A percentile compares a stretch with the other conserved stretches of the same genome.
These are phyloP conservation scores for Hypocreales sp. DNA, from an alignment of 2,329 filamentous ascomycete species.

Conservation along the genomic window DNA sequence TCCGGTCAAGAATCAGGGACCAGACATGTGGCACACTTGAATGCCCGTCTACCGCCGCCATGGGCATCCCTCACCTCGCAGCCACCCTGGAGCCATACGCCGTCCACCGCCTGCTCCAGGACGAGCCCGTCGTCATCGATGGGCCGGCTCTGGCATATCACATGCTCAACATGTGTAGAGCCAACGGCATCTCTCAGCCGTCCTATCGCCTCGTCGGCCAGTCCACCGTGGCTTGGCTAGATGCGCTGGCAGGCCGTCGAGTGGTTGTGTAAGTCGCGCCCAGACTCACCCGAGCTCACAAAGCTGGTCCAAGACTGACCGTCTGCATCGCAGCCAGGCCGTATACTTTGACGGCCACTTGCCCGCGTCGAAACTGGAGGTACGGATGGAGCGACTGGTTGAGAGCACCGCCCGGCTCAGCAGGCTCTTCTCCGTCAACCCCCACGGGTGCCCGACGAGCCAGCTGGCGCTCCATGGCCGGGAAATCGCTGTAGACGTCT, in stretches of 20 bases:
- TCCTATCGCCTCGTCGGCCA: slow-evolving; percentile 48
- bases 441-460: slow-evolving; percentile 10
- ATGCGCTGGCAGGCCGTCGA: slow-evolving; percentile 35
- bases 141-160: slow-evolving; percentile 68
- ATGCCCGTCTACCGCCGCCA: slow-evolving; percentile 6
- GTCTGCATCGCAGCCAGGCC: slow-evolving; percentile 23
- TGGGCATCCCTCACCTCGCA: slow-evolving; percentile 47
- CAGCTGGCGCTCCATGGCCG: slow-evolving; percentile 6
- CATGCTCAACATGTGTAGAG: slow-evolving; percentile 42
- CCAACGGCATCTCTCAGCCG: slow-evolving; percentile 37
- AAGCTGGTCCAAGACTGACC: too few species aligned
- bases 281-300: too few species aligned
- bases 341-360: slow-evolving; percentile 83
- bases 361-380: slow-evolving; percentile 47
- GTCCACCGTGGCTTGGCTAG: slow-evolving; percentile 46
- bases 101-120: slow-evolving; percentile 21
- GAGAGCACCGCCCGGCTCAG: slow-evolving; percentile 39
- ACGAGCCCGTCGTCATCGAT: slow-evolving; percentile 44
- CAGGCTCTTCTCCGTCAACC: slow-evolving; percentile 22
- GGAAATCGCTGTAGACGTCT: slow-evolving; percentile 8
- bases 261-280: slow-evolving; percentile 41
- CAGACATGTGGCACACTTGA: too few species aligned
- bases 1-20: too few species aligned
- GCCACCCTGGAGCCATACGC: slow-evolving; percentile 37
- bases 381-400: slow-evolving; percentile 45